These are phyloP conservation scores for Pelargonium fulgidum DNA, from an alignment of 441 rosid genomes.

Conservation along the genomic window DNA sequence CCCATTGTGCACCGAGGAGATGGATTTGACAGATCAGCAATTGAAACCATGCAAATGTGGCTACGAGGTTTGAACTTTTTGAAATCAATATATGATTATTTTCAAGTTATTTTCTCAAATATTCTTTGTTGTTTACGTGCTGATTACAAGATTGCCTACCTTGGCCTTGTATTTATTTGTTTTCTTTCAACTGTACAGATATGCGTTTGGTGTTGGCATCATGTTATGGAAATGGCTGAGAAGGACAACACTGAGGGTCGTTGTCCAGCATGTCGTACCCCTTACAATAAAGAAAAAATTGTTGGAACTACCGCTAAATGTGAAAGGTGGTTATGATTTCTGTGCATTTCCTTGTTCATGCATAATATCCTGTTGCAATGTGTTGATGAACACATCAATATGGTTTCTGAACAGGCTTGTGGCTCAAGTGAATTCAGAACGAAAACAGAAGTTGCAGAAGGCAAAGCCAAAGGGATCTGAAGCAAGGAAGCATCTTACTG, in stretches of 20 bases:
- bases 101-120: not conserved
- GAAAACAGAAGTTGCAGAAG: constrained; percentile 43
- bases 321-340: constrained; percentile 36
- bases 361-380: constrained; percentile 9
- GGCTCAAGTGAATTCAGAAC: constrained; percentile 39
- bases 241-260: constrained; percentile 47
- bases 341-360: not conserved
- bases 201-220: constrained; percentile 71
- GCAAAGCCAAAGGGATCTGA: constrained; percentile 44
- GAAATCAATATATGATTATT: not conserved
- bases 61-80: constrained; percentile 16
- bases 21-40: constrained; percentile 28
- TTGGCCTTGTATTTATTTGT: not conserved
- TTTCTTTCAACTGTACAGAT: constrained; percentile 25
- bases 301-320: constrained; percentile 42
- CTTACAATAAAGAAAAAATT: constrained; percentile 58
- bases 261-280: constrained; percentile 53
- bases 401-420: constrained; percentile 28
- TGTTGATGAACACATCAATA: not conserved
- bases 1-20: constrained; percentile 28
- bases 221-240: constrained; percentile 56
- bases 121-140: not conserved
- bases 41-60: constrained; percentile 29
- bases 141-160: not conserved
- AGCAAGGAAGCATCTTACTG: constrained; percentile 42